These are phyloP conservation scores for Candida dajiaensis DNA, from an alignment of 805 yeast genomes.

Conservation along the genomic window DNA sequence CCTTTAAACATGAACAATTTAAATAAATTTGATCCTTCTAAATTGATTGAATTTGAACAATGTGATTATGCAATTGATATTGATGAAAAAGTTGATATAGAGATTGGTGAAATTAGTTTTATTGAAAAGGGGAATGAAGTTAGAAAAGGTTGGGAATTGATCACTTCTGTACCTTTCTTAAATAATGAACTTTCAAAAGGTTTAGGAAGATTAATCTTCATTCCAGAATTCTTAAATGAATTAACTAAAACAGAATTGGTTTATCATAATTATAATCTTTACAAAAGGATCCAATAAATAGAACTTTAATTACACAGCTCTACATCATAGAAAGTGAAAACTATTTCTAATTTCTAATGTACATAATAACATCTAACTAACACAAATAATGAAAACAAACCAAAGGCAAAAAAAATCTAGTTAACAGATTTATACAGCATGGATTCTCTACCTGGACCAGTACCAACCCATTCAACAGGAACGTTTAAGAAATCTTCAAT, in stretches of 20 bases:
- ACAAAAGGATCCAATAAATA: constrained; percentile 19
- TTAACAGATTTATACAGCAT: constrained; percentile 59
- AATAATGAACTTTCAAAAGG: constrained; percentile 48
- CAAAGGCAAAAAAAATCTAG: constrained; percentile 2
- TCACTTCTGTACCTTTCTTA: constrained; percentile 19
- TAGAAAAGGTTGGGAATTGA: constrained; percentile 38
- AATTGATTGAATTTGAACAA: constrained; percentile 38
- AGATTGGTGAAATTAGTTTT: constrained; percentile 34
- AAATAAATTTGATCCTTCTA: constrained; percentile 58
- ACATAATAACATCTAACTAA: neutral
- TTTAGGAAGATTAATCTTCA: constrained; percentile 45
- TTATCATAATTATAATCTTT: constrained; percentile 47
- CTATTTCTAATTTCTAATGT: constrained; percentile 1
- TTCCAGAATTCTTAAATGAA: constrained; percentile 33
- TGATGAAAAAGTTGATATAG: constrained; percentile 38
- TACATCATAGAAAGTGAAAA: neutral
- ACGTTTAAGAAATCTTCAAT: constrained; percentile 82
- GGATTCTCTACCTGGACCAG: constrained; percentile 94
- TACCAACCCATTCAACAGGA: constrained; percentile 95
- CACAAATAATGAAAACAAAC: neutral
- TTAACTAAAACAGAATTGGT: constrained; percentile 31
- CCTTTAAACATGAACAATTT: constrained; percentile 72
- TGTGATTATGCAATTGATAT: constrained; percentile 77
- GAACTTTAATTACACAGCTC: no score
- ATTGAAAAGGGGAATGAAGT: constrained; percentile 6